Base-by-base conservation (phyloP, 192 early-diverging fungal genomes). In the Coemansia erecta region DNA sequence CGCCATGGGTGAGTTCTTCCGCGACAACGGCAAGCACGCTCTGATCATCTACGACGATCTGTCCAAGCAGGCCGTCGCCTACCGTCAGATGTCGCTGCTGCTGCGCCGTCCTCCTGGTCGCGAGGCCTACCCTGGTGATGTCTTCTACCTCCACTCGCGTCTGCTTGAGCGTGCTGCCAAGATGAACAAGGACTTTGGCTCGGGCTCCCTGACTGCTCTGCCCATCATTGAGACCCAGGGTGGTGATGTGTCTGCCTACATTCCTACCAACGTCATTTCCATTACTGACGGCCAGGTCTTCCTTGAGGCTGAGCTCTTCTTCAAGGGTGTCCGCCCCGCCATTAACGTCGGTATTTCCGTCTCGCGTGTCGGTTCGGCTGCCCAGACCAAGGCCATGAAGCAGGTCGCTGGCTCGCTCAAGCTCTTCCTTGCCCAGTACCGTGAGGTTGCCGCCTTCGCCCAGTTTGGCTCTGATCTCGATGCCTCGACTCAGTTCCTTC, bases 291-390 rank as follows among this genome's bases (percentile, higher is more conserved):
- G 97, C 40, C 97, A 99, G 83, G 97, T 99, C 66, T 99, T 99
- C 91, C 88, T 99, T 86, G 97, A 99, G 85, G 94, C 97, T 55
- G 95, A 99, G 85, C 87, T 99, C 58, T 99, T 99, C 92, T 99
- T 97, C 92, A 99, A 97, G 91, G 97, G 97, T 89, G 83, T 97
- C 63, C 93, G 97, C 75, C 97, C 97, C 56, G 95, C 97, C 63
- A 99, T 99, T 82, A 99, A 99, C 85, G 95, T 99, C 82, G 97
- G 97, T 99, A 85, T 99, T 55, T 99, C 97, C 72, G 97, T 99
- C 69, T 95, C 95, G 70, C 94, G 97, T 91, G 95, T 99, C 86
- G 97, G 97, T 74, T 95, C 94, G 65, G 94, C 95, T 68, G 97
- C 97, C 60, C 97, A 99, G 85, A 95, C 95, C 82, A 97, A 98